A percentile compares a stretch with the other conserved stretches of the same genome.
Conservation (phyloP, 305 asterid species). For the Nicotiana rustica region DNA sequence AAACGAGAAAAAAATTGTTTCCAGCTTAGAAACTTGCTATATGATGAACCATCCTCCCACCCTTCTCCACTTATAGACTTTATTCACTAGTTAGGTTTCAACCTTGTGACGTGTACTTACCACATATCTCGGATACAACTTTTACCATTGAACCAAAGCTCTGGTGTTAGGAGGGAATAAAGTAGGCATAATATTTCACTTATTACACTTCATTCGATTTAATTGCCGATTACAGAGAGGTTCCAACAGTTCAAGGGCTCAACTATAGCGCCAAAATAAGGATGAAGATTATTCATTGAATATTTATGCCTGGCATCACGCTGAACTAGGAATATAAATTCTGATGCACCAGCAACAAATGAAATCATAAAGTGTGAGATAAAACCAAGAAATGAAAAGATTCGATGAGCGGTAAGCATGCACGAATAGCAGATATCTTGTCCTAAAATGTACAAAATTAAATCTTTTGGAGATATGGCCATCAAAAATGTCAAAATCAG, state of each 20-base stretch:
- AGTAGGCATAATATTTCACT: background rate
- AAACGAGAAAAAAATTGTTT: background rate
- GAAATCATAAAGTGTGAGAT: background rate
- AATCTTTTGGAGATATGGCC: background rate
- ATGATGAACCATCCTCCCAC: background rate
- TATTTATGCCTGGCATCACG: background rate
- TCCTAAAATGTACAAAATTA: background rate
- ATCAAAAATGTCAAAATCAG: constrained; percentile 30
- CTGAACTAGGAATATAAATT: background rate
- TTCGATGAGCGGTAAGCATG: background rate
- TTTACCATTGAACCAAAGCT: background rate
- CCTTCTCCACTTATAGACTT: background rate
- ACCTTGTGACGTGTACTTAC: background rate
- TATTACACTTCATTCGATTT: background rate
- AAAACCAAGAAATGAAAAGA: constrained; percentile 16
- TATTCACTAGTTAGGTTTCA: background rate
- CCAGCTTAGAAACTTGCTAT: background rate
- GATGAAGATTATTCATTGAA: constrained; percentile 8
- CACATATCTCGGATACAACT: background rate
- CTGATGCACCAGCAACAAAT: background rate
- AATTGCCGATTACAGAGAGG: background rate
- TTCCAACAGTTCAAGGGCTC: constrained; percentile 23
- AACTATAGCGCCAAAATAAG: background rate
- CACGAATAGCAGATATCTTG: background rate
- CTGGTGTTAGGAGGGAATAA: background rate